Percentiles rank a stretch among this genome's conserved stretches.
Conservation (phyloP, 2,329 filamentous ascomycete genomes). For the Didymella arachidicola region DNA sequence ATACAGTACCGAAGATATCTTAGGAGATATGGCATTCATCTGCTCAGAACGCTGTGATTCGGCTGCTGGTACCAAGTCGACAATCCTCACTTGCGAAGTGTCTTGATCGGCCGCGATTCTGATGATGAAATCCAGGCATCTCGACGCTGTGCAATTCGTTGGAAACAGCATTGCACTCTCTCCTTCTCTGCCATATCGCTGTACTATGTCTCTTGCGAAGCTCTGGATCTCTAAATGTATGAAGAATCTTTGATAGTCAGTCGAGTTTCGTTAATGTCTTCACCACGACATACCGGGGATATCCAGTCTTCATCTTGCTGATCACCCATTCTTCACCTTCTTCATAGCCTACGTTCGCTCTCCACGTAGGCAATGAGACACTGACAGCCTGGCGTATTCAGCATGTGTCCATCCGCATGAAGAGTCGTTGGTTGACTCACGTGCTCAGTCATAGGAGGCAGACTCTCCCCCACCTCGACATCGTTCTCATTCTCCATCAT, state of each 20-base stretch:
- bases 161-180: slow-evolving; percentile 85
- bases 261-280: not conserved
- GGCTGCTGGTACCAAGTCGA: slow-evolving; percentile 71
- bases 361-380: slow-evolving; percentile 94
- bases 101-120: slow-evolving; percentile 64
- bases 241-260: slow-evolving; percentile 73
- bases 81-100: slow-evolving; percentile 59
- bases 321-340: slow-evolving; percentile 90
- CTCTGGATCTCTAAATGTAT: slow-evolving; percentile 82
- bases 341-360: slow-evolving; percentile 89
- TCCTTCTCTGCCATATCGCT: slow-evolving; percentile 66
- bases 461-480: slow-evolving; percentile 50
- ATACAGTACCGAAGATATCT: slow-evolving; percentile 69
- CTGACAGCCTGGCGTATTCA: slow-evolving; percentile 77
- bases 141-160: slow-evolving; percentile 70
- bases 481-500: slow-evolving; percentile 39
- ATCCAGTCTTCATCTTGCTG: slow-evolving; percentile 84
- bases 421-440: slow-evolving; percentile 40
- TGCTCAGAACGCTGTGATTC: slow-evolving; percentile 60
- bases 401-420: slow-evolving; percentile 7
- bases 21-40: slow-evolving; percentile 55
- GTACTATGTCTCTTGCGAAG: slow-evolving; percentile 73
- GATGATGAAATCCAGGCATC: slow-evolving; percentile 77
- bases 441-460: slow-evolving; percentile 51
- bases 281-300: slow-evolving; percentile 71